Conservation (phyloP, 177 flowering plant species). For the Vitis hybrid region DNA sequence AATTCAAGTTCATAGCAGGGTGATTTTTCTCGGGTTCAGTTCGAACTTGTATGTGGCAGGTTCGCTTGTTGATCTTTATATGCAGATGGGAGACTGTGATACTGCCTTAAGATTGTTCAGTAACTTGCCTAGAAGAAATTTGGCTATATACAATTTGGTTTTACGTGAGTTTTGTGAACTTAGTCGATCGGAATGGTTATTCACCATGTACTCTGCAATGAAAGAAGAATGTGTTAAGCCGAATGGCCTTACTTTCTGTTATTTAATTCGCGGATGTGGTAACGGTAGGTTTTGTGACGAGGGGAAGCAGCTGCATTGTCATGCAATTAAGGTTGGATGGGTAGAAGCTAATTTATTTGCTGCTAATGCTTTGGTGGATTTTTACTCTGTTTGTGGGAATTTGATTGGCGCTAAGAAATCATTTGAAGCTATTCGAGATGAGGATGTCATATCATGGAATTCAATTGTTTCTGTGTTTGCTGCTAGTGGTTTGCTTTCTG, state of each 20-base stretch:
- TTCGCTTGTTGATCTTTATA: slow-evolving; percentile 56
- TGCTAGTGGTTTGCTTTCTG: slow-evolving; percentile 31
- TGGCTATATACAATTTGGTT: slow-evolving; percentile 62
- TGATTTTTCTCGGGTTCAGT: slow-evolving; percentile 44
- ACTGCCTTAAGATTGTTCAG: slow-evolving; percentile 45
- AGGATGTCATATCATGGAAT: slow-evolving; percentile 76
- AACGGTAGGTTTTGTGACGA: slow-evolving; percentile 31
- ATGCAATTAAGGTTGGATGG: slow-evolving; percentile 53
- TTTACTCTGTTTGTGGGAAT: slow-evolving; percentile 60
- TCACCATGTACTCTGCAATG: slow-evolving; percentile 38
- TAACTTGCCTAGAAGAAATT: slow-evolving; percentile 48
- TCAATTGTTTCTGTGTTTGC: slow-evolving; percentile 60
- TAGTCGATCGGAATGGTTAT: slow-evolving; percentile 34
- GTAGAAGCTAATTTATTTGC: slow-evolving; percentile 46
- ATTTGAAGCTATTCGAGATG: slow-evolving; percentile 39
- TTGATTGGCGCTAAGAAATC: slow-evolving; percentile 45
- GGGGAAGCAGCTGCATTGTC: slow-evolving; percentile 65
- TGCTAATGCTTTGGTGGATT: slow-evolving; percentile 73
- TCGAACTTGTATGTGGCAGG: slow-evolving; percentile 52
- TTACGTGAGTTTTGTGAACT: slow-evolving; percentile 51
- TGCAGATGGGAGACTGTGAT: slow-evolving; percentile 35
- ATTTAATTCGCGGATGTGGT: slow-evolving; percentile 59
- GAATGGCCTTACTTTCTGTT: slow-evolving; percentile 57
- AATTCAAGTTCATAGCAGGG: slow-evolving; percentile 60
- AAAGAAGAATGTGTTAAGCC: slow-evolving; percentile 38